phyloP scores from a whole-genome alignment of 768 basidiomycete genomes.

The Pleurotus tuber-regium region DNA sequence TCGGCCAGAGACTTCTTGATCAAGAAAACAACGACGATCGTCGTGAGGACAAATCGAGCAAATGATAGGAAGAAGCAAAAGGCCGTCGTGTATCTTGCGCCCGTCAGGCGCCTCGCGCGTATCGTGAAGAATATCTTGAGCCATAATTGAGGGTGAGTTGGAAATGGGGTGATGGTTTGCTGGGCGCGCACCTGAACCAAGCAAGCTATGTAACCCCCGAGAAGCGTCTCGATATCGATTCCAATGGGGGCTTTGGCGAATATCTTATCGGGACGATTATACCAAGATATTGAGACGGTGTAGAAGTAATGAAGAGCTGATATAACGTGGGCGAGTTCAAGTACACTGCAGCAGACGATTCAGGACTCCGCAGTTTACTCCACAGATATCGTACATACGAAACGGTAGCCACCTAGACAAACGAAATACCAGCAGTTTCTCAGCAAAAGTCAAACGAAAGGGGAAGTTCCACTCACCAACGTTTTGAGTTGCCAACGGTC shows the following conservation, averaged over 20 bases:
- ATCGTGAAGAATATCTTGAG: background rate
- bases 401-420: background rate
- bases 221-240: constrained; percentile 1
- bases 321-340: constrained; percentile 22
- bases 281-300: constrained; percentile 15
- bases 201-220: constrained; percentile 5
- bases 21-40: background rate
- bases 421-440: no score
- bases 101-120: constrained; percentile 2
- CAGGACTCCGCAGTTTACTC: background rate
- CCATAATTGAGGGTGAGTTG: no score
- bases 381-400: background rate
- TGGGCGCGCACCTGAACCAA: constrained; percentile 5
- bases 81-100: background rate
- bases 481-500: constrained; percentile 18
- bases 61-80: constrained; percentile 2
- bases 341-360: constrained; percentile 3
- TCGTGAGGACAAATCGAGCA: constrained; percentile 5
- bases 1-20: constrained; percentile 13
- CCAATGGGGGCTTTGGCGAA: background rate
- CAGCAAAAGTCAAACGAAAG: background rate
- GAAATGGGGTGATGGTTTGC: no score
- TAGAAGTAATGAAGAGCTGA: constrained; percentile 19
- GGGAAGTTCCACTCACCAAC: constrained; percentile 17
- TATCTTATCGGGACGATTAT: constrained; percentile 8